These are phyloP conservation scores for Oemleria cerasiformis DNA, from an alignment of 306 rosid genomes.

Conservation along the genomic window DNA sequence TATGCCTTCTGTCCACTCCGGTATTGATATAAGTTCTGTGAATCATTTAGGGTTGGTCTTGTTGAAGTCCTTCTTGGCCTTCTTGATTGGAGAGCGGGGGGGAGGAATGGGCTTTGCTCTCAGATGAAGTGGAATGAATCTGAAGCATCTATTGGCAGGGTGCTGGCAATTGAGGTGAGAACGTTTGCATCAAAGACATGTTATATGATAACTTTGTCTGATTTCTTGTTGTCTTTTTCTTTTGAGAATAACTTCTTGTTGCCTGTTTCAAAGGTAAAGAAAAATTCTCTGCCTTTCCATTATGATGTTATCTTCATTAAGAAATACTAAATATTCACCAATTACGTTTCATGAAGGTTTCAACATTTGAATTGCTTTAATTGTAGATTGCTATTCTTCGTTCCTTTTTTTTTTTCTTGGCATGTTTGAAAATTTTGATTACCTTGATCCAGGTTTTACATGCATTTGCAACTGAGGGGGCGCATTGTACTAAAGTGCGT, in stretches of 20 bases:
- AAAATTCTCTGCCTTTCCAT: not conserved
- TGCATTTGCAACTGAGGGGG: constrained; percentile 99
- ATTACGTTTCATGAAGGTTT: not conserved
- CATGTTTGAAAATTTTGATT: constrained; percentile 11
- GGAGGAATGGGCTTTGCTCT: constrained; percentile 88
- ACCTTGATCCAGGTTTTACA: constrained; percentile 76
- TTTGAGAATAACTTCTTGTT: not conserved
- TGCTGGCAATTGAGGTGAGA: constrained; percentile 95
- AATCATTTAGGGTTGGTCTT: constrained; percentile 85
- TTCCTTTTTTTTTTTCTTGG: not conserved
- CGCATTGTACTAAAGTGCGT: constrained; percentile 93
- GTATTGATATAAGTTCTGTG: constrained; percentile 25
- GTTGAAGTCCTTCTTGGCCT: constrained; percentile 98
- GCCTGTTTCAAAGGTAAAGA: not conserved
- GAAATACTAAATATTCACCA: not conserved
- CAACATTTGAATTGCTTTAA: not conserved
- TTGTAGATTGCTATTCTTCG: not conserved
- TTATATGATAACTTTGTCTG: not conserved
- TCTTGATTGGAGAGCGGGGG: constrained; percentile 99
- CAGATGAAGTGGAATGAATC: constrained; percentile 99
- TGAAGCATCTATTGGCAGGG: constrained; percentile 98
- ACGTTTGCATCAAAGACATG: constrained; percentile 22
- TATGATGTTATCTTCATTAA: not conserved
- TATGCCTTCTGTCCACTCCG: constrained; percentile 10
- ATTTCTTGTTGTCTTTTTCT: constrained; percentile 3